A percentile compares a stretch with the other conserved stretches of the same genome.
These are phyloP conservation scores for Umbelopsis vinacea DNA, from an alignment of 192 early-diverging fungal genomes.

Conservation along the genomic window DNA sequence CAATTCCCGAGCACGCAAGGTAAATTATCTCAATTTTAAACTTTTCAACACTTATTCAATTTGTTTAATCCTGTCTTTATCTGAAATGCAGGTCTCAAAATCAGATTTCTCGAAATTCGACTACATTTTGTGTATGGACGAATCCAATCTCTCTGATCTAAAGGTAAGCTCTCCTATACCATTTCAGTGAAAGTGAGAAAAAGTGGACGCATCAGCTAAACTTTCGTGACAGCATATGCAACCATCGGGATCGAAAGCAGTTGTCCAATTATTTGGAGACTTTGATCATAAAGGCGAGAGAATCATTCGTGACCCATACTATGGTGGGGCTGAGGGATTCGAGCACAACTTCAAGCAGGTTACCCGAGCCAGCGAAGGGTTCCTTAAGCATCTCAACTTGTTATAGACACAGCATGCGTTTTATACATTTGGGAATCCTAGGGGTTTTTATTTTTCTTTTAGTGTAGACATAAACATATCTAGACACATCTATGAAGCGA, in stretches of 20 bases:
- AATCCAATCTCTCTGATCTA: constrained; percentile 71
- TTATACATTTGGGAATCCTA: not conserved
- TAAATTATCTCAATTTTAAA: constrained; percentile 31
- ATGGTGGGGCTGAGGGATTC: constrained; percentile 74
- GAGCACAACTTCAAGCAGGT: constrained; percentile 81
- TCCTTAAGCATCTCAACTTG: constrained; percentile 58
- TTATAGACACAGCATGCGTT: constrained; percentile 3
- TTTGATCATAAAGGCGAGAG: constrained; percentile 74
- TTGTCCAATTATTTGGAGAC: constrained; percentile 75
- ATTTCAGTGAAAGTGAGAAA: not conserved
- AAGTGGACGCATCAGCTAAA: not conserved
- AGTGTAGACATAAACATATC: not conserved
- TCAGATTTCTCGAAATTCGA: constrained; percentile 77
- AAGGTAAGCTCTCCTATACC: constrained; percentile 27
- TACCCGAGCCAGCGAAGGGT: constrained; percentile 67
- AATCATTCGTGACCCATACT: constrained; percentile 80
- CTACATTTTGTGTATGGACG: constrained; percentile 93
- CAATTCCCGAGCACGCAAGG: constrained; percentile 73
- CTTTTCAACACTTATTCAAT: not conserved
- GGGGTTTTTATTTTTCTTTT: not conserved
- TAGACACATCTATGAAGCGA: constrained; percentile 4
- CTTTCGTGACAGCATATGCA: constrained; percentile 10
- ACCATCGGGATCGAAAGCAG: constrained; percentile 37
- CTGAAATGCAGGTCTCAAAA: constrained; percentile 33
- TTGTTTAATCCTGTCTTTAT: not conserved